Evolutionary conservation across 331 rosid species (phyloP).

Genomic region (Telfairia occidentalis): DNA sequence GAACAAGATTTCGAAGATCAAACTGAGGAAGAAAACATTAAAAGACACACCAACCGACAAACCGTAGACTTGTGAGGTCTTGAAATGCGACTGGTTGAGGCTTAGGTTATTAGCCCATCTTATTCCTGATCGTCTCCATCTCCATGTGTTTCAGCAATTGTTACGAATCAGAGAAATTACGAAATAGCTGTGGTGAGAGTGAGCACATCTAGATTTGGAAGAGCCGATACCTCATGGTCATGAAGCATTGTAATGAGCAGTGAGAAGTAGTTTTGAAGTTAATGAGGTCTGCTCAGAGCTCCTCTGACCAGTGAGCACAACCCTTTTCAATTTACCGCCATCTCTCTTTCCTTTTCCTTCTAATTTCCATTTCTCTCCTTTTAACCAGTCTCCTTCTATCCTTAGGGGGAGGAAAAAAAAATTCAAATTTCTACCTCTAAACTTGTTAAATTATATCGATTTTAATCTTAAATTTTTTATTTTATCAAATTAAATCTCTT

Average conservation of each 20-base stretch:
- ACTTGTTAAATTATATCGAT: no score
- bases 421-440: no score
- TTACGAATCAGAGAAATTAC: background rate
- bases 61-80: background rate
- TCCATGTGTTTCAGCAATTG: background rate
- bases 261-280: background rate
- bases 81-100: background rate
- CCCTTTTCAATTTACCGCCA: background rate
- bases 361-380: no score
- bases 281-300: background rate
- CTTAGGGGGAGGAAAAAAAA: no score
- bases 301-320: background rate
- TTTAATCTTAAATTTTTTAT: no score
- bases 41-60: constrained; percentile 2
- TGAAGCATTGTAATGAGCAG: background rate
- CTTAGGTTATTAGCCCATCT: background rate
- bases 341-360: background rate
- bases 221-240: background rate
- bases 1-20: background rate
- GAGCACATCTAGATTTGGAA: background rate
- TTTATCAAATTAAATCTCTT: no score
- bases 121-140: background rate
- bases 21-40: background rate
- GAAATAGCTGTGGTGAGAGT: background rate
- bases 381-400: no score